Conservation (phyloP, 2,329 filamentous ascomycete species). For the Fonsecaea monophora region DNA sequence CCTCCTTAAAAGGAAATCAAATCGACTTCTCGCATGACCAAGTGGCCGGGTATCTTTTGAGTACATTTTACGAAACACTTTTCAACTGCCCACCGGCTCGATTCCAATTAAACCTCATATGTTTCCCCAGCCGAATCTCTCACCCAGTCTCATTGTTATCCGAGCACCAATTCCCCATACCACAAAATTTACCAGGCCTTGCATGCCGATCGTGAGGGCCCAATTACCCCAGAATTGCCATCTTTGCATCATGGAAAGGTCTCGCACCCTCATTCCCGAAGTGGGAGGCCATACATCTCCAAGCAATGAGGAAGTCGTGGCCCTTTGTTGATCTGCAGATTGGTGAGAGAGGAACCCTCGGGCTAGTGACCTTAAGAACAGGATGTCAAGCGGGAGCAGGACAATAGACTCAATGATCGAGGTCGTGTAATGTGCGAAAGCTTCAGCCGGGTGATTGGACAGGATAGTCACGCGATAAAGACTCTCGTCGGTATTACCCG, state of each 20-base stretch:
- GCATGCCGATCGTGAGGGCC: constrained; percentile 27
- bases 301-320: constrained; percentile 4
- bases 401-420: constrained; percentile 29
- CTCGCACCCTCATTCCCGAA: constrained; percentile 4
- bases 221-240: constrained; percentile 26
- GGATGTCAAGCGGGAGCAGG: constrained; percentile 34
- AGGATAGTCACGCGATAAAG: constrained; percentile 33
- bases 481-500: constrained; percentile 10
- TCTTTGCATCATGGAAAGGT: constrained; percentile 8
- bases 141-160: constrained; percentile 23
- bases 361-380: constrained; percentile 28
- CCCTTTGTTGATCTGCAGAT: background rate
- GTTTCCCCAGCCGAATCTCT: constrained; percentile 33
- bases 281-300: constrained; percentile 26
- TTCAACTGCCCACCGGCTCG: background rate
- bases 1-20: background rate
- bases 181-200: constrained; percentile 27
- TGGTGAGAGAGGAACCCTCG: constrained; percentile 19
- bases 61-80: background rate
- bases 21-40: constrained; percentile 6
- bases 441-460: constrained; percentile 29
- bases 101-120: constrained; percentile 14
- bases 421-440: constrained; percentile 24
- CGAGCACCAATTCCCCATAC: constrained; percentile 28
- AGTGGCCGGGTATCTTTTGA: constrained; percentile 9